Percentiles rank a stretch among this genome's conserved stretches.
Conservation (phyloP, 257 asterid species). For the Solanum sejunctum region DNA sequence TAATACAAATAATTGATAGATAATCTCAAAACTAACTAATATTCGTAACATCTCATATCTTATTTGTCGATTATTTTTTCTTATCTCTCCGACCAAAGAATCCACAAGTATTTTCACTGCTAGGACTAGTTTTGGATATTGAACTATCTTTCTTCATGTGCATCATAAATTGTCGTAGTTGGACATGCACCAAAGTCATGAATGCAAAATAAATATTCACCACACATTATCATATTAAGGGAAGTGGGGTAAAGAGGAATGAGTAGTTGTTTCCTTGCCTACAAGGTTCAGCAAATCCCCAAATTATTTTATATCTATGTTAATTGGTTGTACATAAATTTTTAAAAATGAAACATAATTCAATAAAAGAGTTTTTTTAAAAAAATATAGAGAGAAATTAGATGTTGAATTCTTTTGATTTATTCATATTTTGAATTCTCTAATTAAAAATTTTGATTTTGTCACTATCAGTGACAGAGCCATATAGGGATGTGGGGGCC, state of each 20-base stretch:
- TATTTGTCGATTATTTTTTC: neutral
- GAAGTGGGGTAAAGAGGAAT: neutral
- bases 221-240: neutral
- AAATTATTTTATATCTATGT: neutral
- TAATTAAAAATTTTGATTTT: too few species aligned
- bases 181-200: neutral
- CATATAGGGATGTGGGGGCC: too few species aligned
- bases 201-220: neutral
- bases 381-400: too few species aligned
- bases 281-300: neutral
- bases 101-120: neutral
- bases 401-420: too few species aligned
- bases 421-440: too few species aligned
- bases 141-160: neutral
- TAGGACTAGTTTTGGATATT: neutral
- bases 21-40: neutral
- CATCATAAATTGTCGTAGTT: neutral
- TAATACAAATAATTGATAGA: neutral
- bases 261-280: neutral
- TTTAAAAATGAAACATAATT: neutral
- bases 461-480: too few species aligned
- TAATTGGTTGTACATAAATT: fast-evolving
- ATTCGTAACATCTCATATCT: fast-evolving
- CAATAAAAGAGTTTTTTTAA: too few species aligned
- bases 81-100: neutral